Conservation (phyloP, 2,329 filamentous ascomycete species). For the Colletotrichum sp. region DNA sequence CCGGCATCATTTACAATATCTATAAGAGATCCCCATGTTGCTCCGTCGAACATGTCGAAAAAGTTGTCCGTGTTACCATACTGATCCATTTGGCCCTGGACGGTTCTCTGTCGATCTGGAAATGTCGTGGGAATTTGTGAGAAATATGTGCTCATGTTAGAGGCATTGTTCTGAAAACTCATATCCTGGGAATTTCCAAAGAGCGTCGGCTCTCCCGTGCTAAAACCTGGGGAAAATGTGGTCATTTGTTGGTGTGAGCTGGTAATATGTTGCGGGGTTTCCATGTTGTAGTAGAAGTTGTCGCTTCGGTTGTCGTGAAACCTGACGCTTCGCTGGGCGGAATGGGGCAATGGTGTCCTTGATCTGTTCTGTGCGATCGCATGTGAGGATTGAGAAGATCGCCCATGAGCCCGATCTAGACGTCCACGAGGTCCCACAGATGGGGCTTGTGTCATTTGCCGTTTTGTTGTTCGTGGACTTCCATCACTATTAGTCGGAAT, state of each 20-base stretch:
- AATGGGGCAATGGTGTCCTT: neutral
- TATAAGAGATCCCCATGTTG: conserved; percentile 8
- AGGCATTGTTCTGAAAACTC: neutral
- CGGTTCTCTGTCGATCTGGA: neutral
- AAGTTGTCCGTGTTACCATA: neutral
- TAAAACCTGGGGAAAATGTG: neutral
- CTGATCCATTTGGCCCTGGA: neutral
- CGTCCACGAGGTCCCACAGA: neutral
- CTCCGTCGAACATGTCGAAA: conserved; percentile 19
- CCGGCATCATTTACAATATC: conserved; percentile 6
- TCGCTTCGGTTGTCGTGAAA: neutral
- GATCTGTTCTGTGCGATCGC: neutral
- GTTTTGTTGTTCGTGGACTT: neutral
- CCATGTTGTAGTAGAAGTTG: neutral
- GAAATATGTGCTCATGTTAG: neutral
- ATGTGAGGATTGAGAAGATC: neutral
- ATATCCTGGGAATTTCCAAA: neutral
- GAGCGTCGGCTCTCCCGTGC: neutral
- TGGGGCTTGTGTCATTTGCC: neutral
- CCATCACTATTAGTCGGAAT: neutral
- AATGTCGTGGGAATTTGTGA: conserved; percentile 10
- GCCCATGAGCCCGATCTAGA: neutral
- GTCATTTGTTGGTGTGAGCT: neutral
- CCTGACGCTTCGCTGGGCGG: neutral
- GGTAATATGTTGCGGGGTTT: neutral